phyloP scores from a whole-genome alignment of 345 rosid genomes.

The Citrus trifoliata region DNA sequence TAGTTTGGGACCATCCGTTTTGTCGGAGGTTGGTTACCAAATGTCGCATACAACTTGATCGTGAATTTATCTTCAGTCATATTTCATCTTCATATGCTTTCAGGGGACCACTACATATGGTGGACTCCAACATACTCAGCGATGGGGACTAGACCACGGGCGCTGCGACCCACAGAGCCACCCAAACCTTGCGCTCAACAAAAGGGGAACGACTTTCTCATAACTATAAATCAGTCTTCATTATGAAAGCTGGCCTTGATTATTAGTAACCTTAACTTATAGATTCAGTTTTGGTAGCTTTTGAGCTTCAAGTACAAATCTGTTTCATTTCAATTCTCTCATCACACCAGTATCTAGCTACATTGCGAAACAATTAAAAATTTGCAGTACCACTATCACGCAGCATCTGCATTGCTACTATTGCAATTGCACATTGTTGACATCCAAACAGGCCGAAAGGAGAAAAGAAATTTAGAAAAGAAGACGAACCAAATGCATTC shows the following conservation, averaged over 20 bases:
- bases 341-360: background rate
- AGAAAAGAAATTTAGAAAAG: background rate
- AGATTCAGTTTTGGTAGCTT: background rate
- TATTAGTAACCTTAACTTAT: background rate
- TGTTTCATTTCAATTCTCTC: background rate
- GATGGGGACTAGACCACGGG: conserved; percentile 32
- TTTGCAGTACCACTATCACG: background rate
- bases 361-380: background rate
- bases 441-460: background rate
- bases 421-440: background rate
- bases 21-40: conserved; percentile 27
- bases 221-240: background rate
- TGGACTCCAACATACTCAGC: conserved; percentile 9
- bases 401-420: background rate
- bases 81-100: conserved; percentile 19
- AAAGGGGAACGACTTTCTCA: background rate
- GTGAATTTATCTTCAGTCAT: conserved; percentile 23
- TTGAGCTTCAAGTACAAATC: background rate
- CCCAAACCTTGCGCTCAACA: background rate
- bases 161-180: conserved; percentile 13
- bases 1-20: conserved; percentile 30
- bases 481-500: background rate
- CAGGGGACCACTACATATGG: conserved; percentile 39
- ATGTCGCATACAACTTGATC: conserved; percentile 21
- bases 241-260: background rate